Evolutionary conservation across 345 rosid genomes (phyloP).

Genomic region (Syzygium grande): DNA sequence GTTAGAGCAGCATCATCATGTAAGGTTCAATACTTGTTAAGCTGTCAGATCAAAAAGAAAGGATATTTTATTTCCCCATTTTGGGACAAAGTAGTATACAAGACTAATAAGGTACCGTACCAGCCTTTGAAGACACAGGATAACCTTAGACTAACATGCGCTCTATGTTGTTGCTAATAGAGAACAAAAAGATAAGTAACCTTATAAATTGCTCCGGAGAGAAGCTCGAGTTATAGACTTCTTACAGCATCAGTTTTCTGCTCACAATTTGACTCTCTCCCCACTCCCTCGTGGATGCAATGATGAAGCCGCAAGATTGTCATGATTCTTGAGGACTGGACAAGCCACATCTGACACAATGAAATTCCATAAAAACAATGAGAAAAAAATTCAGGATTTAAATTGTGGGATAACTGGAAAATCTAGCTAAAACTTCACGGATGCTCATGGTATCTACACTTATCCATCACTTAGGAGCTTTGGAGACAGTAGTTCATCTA

Average conservation of each 20-base stretch:
- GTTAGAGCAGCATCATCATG: background rate
- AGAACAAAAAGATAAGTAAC: background rate
- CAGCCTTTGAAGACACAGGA: background rate
- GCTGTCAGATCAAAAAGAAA: background rate
- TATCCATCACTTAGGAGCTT: background rate
- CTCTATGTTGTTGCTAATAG: background rate
- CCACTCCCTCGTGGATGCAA: background rate
- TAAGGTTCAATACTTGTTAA: background rate
- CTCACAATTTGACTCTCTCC: background rate
- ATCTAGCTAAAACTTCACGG: background rate
- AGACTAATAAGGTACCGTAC: background rate
- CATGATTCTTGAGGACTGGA: background rate
- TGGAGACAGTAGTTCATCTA: background rate
- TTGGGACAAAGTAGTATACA: background rate
- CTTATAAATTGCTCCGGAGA: background rate
- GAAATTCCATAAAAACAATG: background rate
- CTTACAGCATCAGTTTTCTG: background rate
- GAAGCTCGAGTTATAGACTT: background rate
- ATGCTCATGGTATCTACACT: background rate
- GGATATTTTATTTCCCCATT: background rate
- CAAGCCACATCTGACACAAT: background rate
- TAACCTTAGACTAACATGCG: background rate
- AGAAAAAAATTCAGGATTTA: background rate
- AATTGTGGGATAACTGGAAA: background rate
- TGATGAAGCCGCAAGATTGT: background rate